A percentile compares a stretch with the other conserved stretches of the same genome.
These are phyloP conservation scores for Sapria himalayana DNA, from an alignment of 345 rosid genomes.

Conservation along the genomic window DNA sequence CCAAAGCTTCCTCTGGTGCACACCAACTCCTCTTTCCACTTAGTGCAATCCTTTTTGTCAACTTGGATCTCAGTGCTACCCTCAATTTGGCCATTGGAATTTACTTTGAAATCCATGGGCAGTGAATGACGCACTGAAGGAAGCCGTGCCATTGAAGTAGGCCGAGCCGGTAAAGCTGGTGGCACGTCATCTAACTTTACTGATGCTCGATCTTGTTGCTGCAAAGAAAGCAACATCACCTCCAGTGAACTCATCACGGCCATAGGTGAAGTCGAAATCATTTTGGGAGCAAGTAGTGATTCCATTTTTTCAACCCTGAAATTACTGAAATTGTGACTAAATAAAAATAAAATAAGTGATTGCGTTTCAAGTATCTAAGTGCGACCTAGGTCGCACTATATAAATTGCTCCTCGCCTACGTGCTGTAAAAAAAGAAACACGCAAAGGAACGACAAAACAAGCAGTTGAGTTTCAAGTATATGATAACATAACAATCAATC, in stretches of 20 bases:
- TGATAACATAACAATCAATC: no score
- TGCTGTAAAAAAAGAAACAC: no score
- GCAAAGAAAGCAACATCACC: slow-evolving; percentile 79
- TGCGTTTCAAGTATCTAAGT: no score
- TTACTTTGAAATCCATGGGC: slow-evolving; percentile 30
- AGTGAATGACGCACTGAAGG: slow-evolving; percentile 63
- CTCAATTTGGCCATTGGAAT: slow-evolving; percentile 13
- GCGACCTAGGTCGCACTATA: no score
- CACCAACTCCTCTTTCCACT: slow-evolving; percentile 46
- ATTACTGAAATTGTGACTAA: no score
- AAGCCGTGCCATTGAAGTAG: slow-evolving; percentile 58
- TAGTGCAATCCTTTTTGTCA: slow-evolving; percentile 30
- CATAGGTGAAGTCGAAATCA: slow-evolving; percentile 62
- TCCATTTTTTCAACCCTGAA: no score
- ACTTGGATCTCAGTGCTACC: slow-evolving; percentile 9
- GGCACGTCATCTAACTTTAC: slow-evolving; percentile 65
- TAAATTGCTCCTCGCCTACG: no score
- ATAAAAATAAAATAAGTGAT: no score
- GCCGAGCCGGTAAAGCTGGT: slow-evolving; percentile 82
- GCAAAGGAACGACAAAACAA: no score
- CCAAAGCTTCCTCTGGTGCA: slow-evolving; percentile 42
- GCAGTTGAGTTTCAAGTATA: no score
- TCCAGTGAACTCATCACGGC: slow-evolving; percentile 69
- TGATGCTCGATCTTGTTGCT: slow-evolving; percentile 35
- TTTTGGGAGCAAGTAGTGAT: no score